These are phyloP conservation scores for Spiraea crenata DNA, from an alignment of 331 rosid genomes.

Conservation along the genomic window DNA sequence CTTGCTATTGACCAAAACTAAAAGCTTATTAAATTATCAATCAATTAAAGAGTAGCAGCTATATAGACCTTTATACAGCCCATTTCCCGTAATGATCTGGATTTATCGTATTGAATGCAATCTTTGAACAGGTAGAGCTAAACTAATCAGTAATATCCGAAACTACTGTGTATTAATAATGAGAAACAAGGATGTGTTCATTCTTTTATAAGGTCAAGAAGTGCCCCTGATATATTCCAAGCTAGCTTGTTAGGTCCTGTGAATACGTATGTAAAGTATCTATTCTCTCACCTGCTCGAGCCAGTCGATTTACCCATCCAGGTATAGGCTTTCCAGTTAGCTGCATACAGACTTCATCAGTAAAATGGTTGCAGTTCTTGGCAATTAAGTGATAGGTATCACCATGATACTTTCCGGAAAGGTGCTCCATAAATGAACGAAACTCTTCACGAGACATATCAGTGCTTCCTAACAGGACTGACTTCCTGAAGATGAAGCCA, in stretches of 20 bases:
- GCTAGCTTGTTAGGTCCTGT: neutral
- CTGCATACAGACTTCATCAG: constrained; percentile 75
- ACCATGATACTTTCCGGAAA: constrained; percentile 79
- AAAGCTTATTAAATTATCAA: neutral
- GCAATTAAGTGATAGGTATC: constrained; percentile 94
- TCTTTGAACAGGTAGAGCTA: neutral
- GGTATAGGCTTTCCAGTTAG: constrained; percentile 91
- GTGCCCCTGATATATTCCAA: neutral
- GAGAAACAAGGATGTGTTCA: neutral
- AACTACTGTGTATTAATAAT: neutral
- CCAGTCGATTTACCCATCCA: constrained; percentile 96
- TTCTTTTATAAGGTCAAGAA: neutral
- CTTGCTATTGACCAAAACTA: no score
- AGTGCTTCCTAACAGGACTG: constrained; percentile 81
- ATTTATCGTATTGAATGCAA: neutral
- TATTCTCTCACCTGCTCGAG: constrained; percentile 68
- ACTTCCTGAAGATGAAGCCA: constrained; percentile 85
- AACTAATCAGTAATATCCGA: neutral
- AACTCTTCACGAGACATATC: constrained; percentile 70
- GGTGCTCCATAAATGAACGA: constrained; percentile 68
- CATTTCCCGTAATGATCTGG: constrained; percentile 6
- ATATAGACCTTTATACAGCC: neutral
- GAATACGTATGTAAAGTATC: constrained; percentile 12
- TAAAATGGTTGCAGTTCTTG: constrained; percentile 95
- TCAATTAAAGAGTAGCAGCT: no score